Evolutionary conservation across 495 filamentous ascomycete genomes (phyloP).

Genomic region (Aspergillus egyptiacus): DNA sequence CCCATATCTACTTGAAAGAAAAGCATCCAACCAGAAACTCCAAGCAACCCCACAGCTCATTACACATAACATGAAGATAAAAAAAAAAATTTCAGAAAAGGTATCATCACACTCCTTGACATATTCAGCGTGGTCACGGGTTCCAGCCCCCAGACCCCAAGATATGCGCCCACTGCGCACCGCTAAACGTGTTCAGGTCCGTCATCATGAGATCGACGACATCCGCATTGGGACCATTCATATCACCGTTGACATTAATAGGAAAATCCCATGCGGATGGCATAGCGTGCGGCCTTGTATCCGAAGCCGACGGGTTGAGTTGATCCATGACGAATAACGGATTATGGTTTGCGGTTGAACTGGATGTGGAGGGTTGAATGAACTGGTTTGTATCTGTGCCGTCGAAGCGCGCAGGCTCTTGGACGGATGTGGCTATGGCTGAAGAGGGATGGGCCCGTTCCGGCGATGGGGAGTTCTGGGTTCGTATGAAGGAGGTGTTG

Average conservation of each 20-base stretch:
- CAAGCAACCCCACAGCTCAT: neutral
- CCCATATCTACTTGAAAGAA: neutral
- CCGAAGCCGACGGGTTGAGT: constrained; percentile 10
- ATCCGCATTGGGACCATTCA: constrained; percentile 14
- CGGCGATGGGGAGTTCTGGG: constrained; percentile 5
- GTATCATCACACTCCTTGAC: neutral
- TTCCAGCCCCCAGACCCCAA: constrained; percentile 16
- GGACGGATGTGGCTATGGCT: neutral
- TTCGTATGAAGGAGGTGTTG: neutral
- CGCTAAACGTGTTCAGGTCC: constrained; percentile 25
- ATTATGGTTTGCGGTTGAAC: neutral
- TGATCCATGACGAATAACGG: constrained; percentile 3
- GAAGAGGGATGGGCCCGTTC: constrained; percentile 3
- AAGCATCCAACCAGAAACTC: neutral
- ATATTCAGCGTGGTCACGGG: constrained; percentile 8
- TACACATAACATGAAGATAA: neutral
- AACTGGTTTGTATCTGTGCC: neutral
- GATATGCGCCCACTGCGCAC: constrained; percentile 35
- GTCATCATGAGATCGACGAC: constrained; percentile 20
- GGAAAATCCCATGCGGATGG: constrained; percentile 23
- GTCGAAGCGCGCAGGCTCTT: neutral
- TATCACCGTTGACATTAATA: constrained; percentile 11
- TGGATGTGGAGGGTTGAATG: neutral
- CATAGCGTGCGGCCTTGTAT: constrained; percentile 13
- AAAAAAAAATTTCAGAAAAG: neutral